Base-by-base conservation (phyloP, 176 grass and related monocot genomes). In the Elymus sibiricus region DNA sequence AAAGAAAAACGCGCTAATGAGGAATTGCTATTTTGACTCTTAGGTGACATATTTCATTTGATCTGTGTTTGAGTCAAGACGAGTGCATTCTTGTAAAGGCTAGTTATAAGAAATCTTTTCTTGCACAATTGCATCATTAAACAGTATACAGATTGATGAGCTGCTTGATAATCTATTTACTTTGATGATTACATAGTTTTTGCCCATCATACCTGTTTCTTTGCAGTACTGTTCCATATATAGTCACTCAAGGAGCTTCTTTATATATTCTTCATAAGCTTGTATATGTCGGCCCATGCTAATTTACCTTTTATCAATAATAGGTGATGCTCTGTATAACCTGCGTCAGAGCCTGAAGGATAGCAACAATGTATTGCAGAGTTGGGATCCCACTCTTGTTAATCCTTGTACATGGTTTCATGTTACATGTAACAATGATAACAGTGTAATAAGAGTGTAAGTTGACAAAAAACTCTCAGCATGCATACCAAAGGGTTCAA, bases 341-440 rank as follows among this genome's bases (percentile, higher is more conserved):
- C 86, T 95, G 38, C 87, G 79, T 15, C 89, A 82, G 61, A 92
- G 87, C 60, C 92, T 95, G 74, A 90, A 74, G 76, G 93, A 92
- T 79, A 65, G 86, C 37, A 84, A 72, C 59, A 90, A 86, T 72
- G 93, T 92, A 27, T 77, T 95, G 62, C 90, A 95, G 79, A 95
- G 93, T 53, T 95, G 93, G 93, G 93, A 95, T 67, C 65, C 86
- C 61, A 91, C 90, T 53, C 90, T 95, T 22, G 90, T 92, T 59
- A 95, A 92, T 79, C 90, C 90, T 1, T 95, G 93, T 79, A 95
- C 93, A 81, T 95, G 90, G 93, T 95, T 95, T 84, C 93, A 92
- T 71, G 90, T 95, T 60, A 92, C 90, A 6, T 95, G 93, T 74
- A 92, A 92, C 85, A 88, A 58, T 13, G 89, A 92, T 74, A 92